Percentiles rank a stretch among this genome's conserved stretches.
phyloP scores from a whole-genome alignment of 2,329 filamentous ascomycete genomes.

The Fusarium scirpi region DNA sequence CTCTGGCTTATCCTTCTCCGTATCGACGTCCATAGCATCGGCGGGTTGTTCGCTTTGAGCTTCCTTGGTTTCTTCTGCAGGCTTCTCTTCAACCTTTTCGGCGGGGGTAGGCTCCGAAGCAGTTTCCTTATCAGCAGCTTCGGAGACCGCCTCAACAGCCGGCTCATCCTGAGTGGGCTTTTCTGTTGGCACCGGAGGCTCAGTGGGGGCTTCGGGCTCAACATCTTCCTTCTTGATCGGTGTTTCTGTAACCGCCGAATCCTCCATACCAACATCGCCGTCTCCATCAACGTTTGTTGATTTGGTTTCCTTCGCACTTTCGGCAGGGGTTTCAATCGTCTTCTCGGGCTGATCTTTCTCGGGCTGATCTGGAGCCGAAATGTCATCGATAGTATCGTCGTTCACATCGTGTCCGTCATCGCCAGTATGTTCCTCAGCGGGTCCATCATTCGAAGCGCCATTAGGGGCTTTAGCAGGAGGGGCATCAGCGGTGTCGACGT shows the following conservation, averaged over 20 bases:
- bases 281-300: constrained; percentile 57
- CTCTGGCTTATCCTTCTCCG: constrained; percentile 47
- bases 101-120: constrained; percentile 31
- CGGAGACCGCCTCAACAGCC: constrained; percentile 16
- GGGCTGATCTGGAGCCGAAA: constrained; percentile 48
- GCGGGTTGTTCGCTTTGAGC: constrained; percentile 36
- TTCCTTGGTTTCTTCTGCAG: constrained; percentile 28
- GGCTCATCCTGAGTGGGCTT: constrained; percentile 37
- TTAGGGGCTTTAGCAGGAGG: constrained; percentile 54
- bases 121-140: constrained; percentile 27
- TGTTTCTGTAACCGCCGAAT: constrained; percentile 46
- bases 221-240: constrained; percentile 45
- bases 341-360: constrained; percentile 47
- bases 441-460: constrained; percentile 48
- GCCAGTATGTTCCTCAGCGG: constrained; percentile 45
- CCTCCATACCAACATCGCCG: constrained; percentile 65
- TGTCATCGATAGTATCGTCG: constrained; percentile 60
- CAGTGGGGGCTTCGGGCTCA: constrained; percentile 36
- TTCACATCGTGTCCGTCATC: constrained; percentile 54
- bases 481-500: constrained; percentile 54
- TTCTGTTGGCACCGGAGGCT: constrained; percentile 27
- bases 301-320: constrained; percentile 32
- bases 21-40: constrained; percentile 54
- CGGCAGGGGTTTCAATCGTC: constrained; percentile 26
- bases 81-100: constrained; percentile 39